phyloP scores from a whole-genome alignment of 2,329 filamentous ascomycete species.

The Microdochium paspali region DNA sequence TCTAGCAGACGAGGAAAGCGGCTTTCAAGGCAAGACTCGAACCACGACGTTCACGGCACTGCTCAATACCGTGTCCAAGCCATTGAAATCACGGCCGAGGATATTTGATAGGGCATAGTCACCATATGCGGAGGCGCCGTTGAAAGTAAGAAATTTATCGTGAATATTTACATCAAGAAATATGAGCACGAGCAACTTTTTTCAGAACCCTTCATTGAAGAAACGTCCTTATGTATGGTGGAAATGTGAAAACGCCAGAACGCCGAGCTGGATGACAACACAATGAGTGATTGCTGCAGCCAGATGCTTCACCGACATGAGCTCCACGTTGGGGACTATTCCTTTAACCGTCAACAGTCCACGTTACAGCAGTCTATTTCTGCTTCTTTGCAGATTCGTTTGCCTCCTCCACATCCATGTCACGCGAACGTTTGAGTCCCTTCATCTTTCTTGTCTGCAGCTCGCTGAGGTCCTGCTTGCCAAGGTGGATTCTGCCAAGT shows the following conservation, averaged over 20 bases:
- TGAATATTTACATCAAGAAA: neutral
- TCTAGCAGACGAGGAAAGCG: constrained; percentile 5
- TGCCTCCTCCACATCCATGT: constrained; percentile 45
- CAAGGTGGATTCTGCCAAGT: constrained; percentile 84
- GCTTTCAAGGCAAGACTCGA: neutral
- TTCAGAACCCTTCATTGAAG: no score
- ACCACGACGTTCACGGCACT: neutral
- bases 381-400: constrained; percentile 20
- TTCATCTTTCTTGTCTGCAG: constrained; percentile 99
- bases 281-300: neutral
- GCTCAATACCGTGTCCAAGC: neutral
- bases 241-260: neutral
- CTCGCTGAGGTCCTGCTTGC: constrained; percentile 76
- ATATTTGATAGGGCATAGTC: neutral
- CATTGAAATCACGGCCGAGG: neutral
- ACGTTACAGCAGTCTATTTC: neutral
- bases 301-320: neutral
- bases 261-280: neutral
- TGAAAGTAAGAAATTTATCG: neutral
- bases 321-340: neutral
- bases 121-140: no score
- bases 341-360: neutral
- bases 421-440: constrained; percentile 78
- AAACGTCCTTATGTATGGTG: no score
- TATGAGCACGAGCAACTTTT: neutral